Base-by-base conservation (phyloP, 129 eudicot species). In the Flaveria ramosissima region DNA sequence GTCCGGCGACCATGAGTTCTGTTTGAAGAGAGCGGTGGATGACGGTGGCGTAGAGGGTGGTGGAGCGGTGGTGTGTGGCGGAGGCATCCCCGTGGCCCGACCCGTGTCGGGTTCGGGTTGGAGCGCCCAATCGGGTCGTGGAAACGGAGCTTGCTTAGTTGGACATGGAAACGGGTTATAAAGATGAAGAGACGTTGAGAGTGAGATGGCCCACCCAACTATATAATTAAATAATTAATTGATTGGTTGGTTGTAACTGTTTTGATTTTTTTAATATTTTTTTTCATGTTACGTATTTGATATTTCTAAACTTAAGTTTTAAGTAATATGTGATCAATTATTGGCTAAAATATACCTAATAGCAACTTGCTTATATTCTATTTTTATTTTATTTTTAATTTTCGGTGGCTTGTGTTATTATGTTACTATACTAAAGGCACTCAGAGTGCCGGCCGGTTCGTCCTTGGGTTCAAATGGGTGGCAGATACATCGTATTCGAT, bases 1-100 rank as follows among this genome's bases (percentile, higher is more conserved):
- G 79, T 91, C 91, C 41, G 91, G 91, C 4, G 93, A 91, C 93
- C 93, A 91, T n/a, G 97, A 88, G 2, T 84, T 91, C 27, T 91
- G 97, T 68, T 88, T 91, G 81, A 68, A 81, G 21, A 91, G 83
- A 9, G 82, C 6, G 41, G 41, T 36, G 41, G 41, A 73, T 47
- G 85, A 74, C 61, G 80, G 41, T 13, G 78, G 48, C 67, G 66
- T 45, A 32, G 75, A 24, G 66, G 78, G 41, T 13, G 78, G 48
- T 67, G 66, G 55, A 53, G 72, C 39, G 66, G 78, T 12, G 87
- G 81, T 65, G 78, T 71, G 70, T 60, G 79, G 42, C 36, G 72
- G 61, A 63, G 71, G 39, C 71, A 74, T 72, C 72, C 86, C 45
- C 43, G 68, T 14, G n/a, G 45, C 45, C 91, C 86, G 68, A 82